Evolutionary conservation across 331 rosid genomes (phyloP).

Genomic region (Dryas integrifolia): DNA sequence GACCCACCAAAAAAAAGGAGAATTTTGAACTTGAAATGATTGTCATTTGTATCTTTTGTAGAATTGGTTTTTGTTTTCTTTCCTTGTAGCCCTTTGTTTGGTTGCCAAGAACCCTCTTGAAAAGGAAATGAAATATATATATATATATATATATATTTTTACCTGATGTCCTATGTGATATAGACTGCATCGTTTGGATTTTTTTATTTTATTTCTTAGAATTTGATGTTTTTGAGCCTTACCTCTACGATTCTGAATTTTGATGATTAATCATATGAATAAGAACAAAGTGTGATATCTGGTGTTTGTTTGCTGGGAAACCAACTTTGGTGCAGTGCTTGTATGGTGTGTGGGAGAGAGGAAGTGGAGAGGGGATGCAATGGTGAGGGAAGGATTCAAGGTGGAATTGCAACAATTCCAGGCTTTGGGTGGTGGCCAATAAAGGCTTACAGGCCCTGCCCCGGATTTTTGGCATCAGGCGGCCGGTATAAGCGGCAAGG

Average conservation of each 20-base stretch:
- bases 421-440: conserved; percentile 99
- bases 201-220: background rate
- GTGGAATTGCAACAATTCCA: conserved; percentile 89
- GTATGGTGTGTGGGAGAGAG: conserved; percentile 80
- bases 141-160: background rate
- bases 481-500: conserved; percentile 85
- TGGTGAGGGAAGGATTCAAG: conserved; percentile 94
- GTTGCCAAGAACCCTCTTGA: background rate
- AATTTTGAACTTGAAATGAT: background rate
- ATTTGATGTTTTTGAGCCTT: background rate
- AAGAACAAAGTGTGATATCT: background rate
- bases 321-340: conserved; percentile 48
- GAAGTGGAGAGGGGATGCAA: conserved; percentile 87
- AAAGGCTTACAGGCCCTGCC: conserved; percentile 95
- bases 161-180: background rate
- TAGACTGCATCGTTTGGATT: background rate
- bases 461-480: conserved; percentile 79
- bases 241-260: background rate
- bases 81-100: background rate
- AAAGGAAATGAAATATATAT: no score
- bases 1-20: background rate
- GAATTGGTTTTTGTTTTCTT: background rate
- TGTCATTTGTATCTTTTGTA: no score
- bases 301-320: conserved; percentile 3
- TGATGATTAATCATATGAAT: background rate